Base-by-base conservation (phyloP, 108 stramenopile species). In the Pseudonitzschia delicatissima region DNA sequence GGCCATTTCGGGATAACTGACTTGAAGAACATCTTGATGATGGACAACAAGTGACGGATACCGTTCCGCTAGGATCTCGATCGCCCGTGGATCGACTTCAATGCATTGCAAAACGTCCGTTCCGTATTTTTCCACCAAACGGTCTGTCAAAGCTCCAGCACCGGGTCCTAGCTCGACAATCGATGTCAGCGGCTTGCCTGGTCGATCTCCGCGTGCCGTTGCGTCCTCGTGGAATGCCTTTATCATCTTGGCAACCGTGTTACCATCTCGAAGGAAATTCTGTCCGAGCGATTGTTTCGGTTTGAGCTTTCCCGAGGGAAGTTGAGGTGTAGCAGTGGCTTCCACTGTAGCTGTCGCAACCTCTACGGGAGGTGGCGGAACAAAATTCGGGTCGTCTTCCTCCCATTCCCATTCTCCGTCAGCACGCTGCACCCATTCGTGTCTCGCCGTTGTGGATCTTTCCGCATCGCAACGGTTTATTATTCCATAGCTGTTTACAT, bases 211-310 rank as follows among this genome's bases (percentile, higher is more conserved):
- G 17, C 42, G 70, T 1, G 35, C 36, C 0, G 81, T 86, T 52
- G 90, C 92, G 77, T 97, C 95, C 48, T 68, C 45, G 51, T 80
- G 82, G 73, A 99, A 94, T 7, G 96, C 79, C 27, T 84, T 63
- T 28, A 97, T 78, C 39, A 99, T 97, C 65, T 96, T 97, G 40
- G 82, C 80, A 6, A 97, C 94, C 57, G 95, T 96, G 76, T 99
- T 99, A 20, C 89, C 87, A 74, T 99, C 98, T 21, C 83, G 64
- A 7, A 99, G 76, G 65, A 78, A 99, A 58, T 99, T 99, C 73
- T 99, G 98, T 37, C 98, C 98, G 8, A 99, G 73, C 17, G 90
- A 92, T 76, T 99, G 96, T 82, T 99, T 99, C 9, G 92, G 92
- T 26, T 77, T 79, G 60, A 91, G 87, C 5, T 72, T 64, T 42